A percentile compares a stretch with the other conserved stretches of the same genome.
Conservation (phyloP, 371 early-diverging fungal species). For the Lichtheimia hyalospora region DNA sequence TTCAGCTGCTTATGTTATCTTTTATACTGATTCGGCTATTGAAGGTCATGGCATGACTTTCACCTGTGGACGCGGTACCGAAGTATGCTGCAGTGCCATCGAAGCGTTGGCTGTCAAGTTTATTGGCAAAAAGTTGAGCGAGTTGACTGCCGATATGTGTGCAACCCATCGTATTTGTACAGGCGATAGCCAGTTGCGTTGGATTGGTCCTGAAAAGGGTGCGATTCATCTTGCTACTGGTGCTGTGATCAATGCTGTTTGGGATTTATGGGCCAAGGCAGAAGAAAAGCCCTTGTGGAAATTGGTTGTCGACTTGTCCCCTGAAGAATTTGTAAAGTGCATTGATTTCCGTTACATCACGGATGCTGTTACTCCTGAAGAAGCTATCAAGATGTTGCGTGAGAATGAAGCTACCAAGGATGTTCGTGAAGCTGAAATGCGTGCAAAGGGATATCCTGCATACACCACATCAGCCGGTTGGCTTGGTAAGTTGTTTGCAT, state of each 20-base stretch:
- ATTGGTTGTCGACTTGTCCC: constrained; percentile 49
- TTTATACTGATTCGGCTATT: constrained; percentile 37
- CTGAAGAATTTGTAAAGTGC: constrained; percentile 50
- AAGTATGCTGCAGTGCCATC: constrained; percentile 44
- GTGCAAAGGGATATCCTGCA: constrained; percentile 43
- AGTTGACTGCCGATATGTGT: constrained; percentile 40
- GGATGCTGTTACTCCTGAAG: constrained; percentile 53
- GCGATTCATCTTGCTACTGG: constrained; percentile 52
- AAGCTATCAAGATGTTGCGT: constrained; percentile 45
- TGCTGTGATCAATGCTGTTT: constrained; percentile 56
- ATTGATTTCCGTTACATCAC: constrained; percentile 59
- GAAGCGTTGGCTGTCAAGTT: constrained; percentile 46
- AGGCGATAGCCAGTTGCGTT: constrained; percentile 51
- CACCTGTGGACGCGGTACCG: constrained; percentile 51
- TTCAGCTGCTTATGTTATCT: constrained; percentile 53
- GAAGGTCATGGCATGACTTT: constrained; percentile 56
- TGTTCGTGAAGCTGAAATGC: constrained; percentile 37
- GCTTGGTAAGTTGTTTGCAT: constrained; percentile 35
- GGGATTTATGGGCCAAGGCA: constrained; percentile 59
- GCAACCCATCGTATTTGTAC: constrained; percentile 49
- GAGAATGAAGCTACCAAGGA: constrained; percentile 34
- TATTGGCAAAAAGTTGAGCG: constrained; percentile 30
- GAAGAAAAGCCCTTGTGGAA: constrained; percentile 58
- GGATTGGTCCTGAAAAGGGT: constrained; percentile 59
- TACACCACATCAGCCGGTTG: constrained; percentile 56